Percentiles rank a stretch among this genome's conserved stretches.
Conservation (phyloP, 78 protist species). For the Goniomonas avonlea region DNA sequence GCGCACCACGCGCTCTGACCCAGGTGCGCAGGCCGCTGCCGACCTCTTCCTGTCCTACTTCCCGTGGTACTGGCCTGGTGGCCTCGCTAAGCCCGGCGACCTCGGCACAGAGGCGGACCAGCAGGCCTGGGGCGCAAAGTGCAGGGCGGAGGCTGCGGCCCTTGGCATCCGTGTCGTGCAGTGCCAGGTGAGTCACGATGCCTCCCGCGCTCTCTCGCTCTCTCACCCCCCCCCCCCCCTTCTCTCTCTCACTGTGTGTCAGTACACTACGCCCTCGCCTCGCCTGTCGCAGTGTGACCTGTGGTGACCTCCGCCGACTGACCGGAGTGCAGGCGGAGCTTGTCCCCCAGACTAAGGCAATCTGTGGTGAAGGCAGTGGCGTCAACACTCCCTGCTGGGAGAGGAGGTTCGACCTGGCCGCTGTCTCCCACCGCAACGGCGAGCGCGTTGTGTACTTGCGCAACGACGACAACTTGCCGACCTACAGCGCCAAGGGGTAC, state of each 20-base stretch:
- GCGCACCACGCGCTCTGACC: too few relatives aligned
- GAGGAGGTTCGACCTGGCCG: not conserved
- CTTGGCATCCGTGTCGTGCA: not conserved
- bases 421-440: not conserved
- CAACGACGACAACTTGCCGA: not conserved
- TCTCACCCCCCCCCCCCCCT: too few relatives aligned
- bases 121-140: not conserved
- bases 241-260: too few relatives aligned
- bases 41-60: not conserved
- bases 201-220: too few relatives aligned
- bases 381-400: slow-evolving; percentile 1
- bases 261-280: too few relatives aligned
- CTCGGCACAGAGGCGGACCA: not conserved
- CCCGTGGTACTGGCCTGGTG: not conserved
- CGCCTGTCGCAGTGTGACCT: too few relatives aligned
- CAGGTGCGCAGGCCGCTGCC: not conserved
- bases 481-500: not conserved
- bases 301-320: too few relatives aligned
- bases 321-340: too few relatives aligned
- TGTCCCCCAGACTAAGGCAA: not conserved
- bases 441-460: not conserved
- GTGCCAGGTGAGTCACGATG: too few relatives aligned
- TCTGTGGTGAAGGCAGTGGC: not conserved
- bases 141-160: not conserved
- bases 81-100: not conserved